Evolutionary conservation across 257 asterid species (phyloP), one percentile per base, ranked within the genome.

Genomic region (Osmanthus fragrans): DNA sequence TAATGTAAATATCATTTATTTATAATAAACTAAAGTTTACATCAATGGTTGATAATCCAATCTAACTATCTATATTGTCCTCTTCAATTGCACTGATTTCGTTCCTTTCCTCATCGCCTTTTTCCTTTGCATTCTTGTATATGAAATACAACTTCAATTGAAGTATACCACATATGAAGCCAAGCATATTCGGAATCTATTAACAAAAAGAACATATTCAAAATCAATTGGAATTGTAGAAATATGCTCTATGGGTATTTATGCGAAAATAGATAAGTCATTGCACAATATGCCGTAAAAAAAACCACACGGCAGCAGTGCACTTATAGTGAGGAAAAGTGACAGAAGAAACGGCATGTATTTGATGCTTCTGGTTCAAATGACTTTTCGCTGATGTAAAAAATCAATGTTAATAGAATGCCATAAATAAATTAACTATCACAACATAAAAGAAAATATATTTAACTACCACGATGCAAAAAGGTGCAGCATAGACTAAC

Each of bases 311-410:
- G 2, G 85, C 89, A 0, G 92, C 96, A 65, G 92, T 91, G 92
- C 96, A 65, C 94, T 91, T 21, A 89, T 76, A 27, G 96, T 89
- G 69, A 91, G 96, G 84, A 87, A 89, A 8, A 86, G 73, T 0
- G 94, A 89, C 9, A 85, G 84, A 18, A 86, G 90, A 70, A 91
- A 84, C 40, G 94, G 92, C 92, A 89, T 91, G 83, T 83, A 88
- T 32, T 91, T 86, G 0, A 91, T 91, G 51, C 92, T 89, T 75
- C 78, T 91, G 18, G 90, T 91, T n/a, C 83, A 81, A 37, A 91
- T 85, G 25, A 91, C 96, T 84, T 86, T 84, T 85, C 86, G 82
- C 96, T 91, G 86, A 16, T n/a, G 0, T 30, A 30, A 73, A 1
- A 32, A 33, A 37, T 37, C 42, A 37, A 37, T 34, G 42, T 37